Conservation (phyloP, 768 basidiomycete genomes). For the Phylloporus rhodoxanthus region DNA sequence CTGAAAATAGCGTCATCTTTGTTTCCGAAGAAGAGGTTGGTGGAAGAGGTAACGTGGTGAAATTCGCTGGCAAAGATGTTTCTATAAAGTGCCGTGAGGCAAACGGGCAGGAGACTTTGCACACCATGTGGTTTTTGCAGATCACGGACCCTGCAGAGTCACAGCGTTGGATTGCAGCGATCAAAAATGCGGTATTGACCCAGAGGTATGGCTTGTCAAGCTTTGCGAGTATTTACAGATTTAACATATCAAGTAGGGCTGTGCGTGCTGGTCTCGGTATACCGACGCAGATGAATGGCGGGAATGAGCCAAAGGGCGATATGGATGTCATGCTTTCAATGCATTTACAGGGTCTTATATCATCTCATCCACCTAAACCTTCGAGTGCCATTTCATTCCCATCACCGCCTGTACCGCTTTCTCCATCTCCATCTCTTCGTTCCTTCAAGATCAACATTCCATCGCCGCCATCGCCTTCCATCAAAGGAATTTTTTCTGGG, state of each 20-base stretch:
- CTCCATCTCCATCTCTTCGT: slow-evolving; percentile 26
- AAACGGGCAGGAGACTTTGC: slow-evolving; percentile 1
- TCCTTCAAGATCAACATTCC: slow-evolving; percentile 19
- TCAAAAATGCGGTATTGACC: slow-evolving; percentile 65
- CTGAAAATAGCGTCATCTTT: slow-evolving; percentile 70
- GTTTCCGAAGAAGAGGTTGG: slow-evolving; percentile 53
- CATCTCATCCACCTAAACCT: slow-evolving; percentile 23
- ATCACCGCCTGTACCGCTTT: slow-evolving; percentile 17
- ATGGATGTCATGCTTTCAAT: slow-evolving; percentile 82
- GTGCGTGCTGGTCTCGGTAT: slow-evolving; percentile 61
- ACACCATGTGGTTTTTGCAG: slow-evolving; percentile 55
- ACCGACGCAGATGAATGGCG: slow-evolving; percentile 36
- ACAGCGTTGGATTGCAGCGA: slow-evolving; percentile 69
- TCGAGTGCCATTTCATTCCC: slow-evolving; percentile 7
- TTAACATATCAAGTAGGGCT: slow-evolving; percentile 39
- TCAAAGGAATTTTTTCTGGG: slow-evolving; percentile 22
- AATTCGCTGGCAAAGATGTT: slow-evolving; percentile 60
- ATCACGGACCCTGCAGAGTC: slow-evolving; percentile 55
- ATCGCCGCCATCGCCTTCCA: slow-evolving; percentile 14
- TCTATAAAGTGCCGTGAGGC: slow-evolving; percentile 35
- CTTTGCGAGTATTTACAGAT: neutral
- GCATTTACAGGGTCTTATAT: slow-evolving; percentile 55
- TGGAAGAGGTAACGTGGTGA: slow-evolving; percentile 50
- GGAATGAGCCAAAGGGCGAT: slow-evolving; percentile 66
- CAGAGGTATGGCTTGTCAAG: slow-evolving; percentile 46